Evolutionary conservation across 2,329 filamentous ascomycete species (phyloP).

Genomic region (Dothiorella sarmentorum): DNA sequence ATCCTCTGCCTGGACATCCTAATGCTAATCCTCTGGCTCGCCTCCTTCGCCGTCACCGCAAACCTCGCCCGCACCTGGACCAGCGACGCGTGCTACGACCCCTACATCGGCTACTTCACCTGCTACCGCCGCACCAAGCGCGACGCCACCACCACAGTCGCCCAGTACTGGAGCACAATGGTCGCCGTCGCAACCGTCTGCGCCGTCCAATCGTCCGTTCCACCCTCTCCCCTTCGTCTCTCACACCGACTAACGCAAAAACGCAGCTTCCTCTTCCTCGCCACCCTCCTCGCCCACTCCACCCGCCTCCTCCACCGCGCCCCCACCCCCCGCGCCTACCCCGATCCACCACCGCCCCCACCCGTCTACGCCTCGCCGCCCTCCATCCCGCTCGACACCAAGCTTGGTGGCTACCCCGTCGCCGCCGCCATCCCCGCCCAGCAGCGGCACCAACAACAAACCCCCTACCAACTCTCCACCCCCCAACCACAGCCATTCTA

Average conservation of each 20-base stretch:
- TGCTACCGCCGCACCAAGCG: not conserved
- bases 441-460: no score
- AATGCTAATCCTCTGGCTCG: not conserved
- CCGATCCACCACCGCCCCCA: not conserved
- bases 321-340: not conserved
- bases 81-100: not conserved
- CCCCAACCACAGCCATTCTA: no score
- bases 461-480: no score
- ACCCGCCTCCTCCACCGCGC: not conserved
- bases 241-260: no score
- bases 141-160: not conserved
- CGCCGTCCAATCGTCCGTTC: not conserved
- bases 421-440: no score
- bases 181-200: not conserved
- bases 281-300: not conserved
- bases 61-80: not conserved
- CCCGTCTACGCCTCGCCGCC: not conserved
- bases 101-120: not conserved
- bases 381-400: no score
- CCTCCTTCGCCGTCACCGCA: not conserved
- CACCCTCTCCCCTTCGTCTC: no score
- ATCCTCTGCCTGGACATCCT: not conserved
- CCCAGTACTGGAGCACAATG: no score
- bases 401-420: no score
- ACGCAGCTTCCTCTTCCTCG: not conserved